Evolutionary conservation across 768 basidiomycete genomes (phyloP), one percentile per base, ranked within the genome.

Genomic region (Lenzites betulinus): DNA sequence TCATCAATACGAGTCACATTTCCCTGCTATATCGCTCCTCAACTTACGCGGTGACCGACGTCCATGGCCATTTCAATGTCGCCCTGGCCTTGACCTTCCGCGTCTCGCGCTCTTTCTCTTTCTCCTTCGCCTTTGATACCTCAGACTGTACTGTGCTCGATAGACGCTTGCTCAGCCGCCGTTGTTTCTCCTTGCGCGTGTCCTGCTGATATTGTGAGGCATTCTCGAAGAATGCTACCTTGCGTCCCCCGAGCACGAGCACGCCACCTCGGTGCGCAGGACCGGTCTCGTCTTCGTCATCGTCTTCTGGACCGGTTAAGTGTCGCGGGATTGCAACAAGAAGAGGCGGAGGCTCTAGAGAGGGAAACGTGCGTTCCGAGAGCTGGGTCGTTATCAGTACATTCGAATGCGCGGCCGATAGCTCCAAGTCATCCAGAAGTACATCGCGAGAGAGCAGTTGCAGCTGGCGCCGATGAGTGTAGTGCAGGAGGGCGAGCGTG

Each of bases 31-130:
- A 3, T 9, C 9, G 2, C 15, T 26, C 30, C 12, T 23, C 30
- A 3, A 75, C 86, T 65, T 69, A 93, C 91, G 87, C 84, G 62
- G 83, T 78, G 41, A 93, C 77, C 60, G 86, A 83, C 59, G 80
- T 82, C 85, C 89, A 92, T 8, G 89, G 89, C 92, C 91, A 92
- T 15, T 84, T 81, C 16, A 91, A 78, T 36, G 70, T 68, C 0
- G 82, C 83, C 38, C 75, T 79, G 0, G 86, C 74, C 60, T 84
- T 90, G 59, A 82, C 76, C 64, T 77, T 81, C 71, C 75, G 80
- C 22, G 70, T 75, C 59, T 85, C 85, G 50, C 80, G 74, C 60
- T 83, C 85, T 38, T 75, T 75, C 64, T 88, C 85, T 64, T 87
- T 88, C 54, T 79, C 76, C 60, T 75, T 80, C 1, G 84, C 84